These are phyloP conservation scores for Blattamonas nauphoetae DNA, from an alignment of 78 protist genomes.

Conservation along the genomic window DNA sequence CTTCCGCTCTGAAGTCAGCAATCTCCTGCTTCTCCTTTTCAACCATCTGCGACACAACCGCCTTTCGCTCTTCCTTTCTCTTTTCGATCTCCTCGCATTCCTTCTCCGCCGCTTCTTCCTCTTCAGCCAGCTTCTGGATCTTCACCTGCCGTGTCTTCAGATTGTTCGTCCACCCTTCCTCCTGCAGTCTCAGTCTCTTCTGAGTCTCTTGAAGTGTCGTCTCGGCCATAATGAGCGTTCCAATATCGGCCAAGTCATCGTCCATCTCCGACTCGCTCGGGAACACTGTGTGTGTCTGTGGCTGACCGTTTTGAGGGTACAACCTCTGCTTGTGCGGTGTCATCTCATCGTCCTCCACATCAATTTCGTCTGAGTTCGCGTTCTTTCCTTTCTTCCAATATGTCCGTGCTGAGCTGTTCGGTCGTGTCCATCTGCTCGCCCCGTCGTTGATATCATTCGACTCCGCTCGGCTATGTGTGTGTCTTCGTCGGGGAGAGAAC, in stretches of 20 bases:
- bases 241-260: neutral
- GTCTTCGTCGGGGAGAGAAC: too few species aligned
- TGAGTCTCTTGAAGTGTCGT: neutral
- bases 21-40: neutral
- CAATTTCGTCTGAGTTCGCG: neutral
- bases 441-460: too few species aligned
- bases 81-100: neutral
- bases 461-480: too few species aligned
- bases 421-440: too few species aligned
- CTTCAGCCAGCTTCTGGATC: neutral
- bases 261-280: neutral
- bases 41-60: neutral
- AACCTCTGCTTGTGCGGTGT: neutral
- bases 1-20: neutral
- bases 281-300: neutral
- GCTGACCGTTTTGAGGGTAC: neutral
- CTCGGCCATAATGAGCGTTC: neutral
- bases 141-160: neutral
- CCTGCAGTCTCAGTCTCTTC: neutral
- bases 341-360: neutral
- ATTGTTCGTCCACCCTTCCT: neutral
- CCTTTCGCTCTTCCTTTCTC: neutral
- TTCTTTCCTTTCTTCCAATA: too few species aligned
- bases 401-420: too few species aligned
- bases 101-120: neutral